Evolutionary conservation across 306 rosid species (phyloP).

Genomic region (Dryas alaskensis): DNA sequence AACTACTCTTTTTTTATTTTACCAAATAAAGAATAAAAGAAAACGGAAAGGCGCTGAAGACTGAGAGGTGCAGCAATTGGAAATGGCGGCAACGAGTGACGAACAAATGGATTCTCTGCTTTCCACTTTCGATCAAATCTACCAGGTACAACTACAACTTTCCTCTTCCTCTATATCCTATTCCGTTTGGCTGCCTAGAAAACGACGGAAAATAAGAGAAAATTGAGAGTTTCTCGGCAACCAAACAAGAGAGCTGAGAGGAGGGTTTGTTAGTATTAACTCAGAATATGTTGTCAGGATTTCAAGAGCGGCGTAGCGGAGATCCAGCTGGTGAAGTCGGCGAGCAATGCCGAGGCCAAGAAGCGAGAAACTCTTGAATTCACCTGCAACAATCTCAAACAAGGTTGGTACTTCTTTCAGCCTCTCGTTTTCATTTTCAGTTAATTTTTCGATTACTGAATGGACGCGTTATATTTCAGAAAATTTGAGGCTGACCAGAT

Average conservation of each 20-base stretch:
- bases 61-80: background rate
- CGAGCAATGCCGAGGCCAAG: constrained; percentile 40
- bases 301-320: constrained; percentile 47
- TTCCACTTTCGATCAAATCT: constrained; percentile 51
- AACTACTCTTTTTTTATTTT: too few relatives aligned
- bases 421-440: background rate
- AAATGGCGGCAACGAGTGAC: constrained; percentile 63
- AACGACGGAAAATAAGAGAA: background rate
- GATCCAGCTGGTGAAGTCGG: constrained; percentile 45
- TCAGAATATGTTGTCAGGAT: constrained; percentile 34
- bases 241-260: constrained; percentile 8
- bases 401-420: constrained; percentile 29
- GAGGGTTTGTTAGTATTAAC: background rate
- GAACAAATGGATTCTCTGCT: constrained; percentile 60
- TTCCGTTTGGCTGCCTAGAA: constrained; percentile 18
- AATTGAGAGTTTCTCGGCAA: background rate
- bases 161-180: background rate
- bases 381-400: constrained; percentile 43
- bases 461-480: constrained; percentile 39
- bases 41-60: too few relatives aligned
- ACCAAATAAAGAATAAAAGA: background rate
- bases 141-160: constrained; percentile 54
- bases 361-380: constrained; percentile 59
- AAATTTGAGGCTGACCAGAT: constrained; percentile 48
- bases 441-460: background rate